These are phyloP conservation scores for Fraxinus velutina DNA, from an alignment of 305 asterid genomes.

Conservation along the genomic window DNA sequence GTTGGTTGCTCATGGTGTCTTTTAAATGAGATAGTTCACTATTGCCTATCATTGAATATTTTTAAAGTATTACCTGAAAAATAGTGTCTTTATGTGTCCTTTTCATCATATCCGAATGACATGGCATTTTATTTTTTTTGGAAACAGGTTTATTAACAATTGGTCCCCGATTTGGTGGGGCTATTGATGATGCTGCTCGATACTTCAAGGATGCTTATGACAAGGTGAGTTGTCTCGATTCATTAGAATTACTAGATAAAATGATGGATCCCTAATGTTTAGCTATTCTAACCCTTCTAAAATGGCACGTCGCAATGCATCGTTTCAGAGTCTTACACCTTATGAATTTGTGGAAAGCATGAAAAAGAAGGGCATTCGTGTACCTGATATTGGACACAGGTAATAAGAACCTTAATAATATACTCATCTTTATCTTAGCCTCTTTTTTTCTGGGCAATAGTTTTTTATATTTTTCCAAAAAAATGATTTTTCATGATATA, in stretches of 20 bases:
- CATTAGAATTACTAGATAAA: background rate
- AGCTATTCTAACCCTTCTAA: background rate
- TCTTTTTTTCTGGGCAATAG: background rate
- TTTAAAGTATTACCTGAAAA: slow-evolving; percentile 25
- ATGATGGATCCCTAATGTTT: background rate
- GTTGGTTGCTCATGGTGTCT: slow-evolving; percentile 27
- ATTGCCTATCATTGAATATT: background rate
- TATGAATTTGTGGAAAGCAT: slow-evolving; percentile 54
- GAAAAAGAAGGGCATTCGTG: slow-evolving; percentile 56
- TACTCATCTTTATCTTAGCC: background rate
- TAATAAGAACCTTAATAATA: slow-evolving; percentile 14
- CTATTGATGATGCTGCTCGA: slow-evolving; percentile 46
- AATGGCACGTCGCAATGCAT: background rate
- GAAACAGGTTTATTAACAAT: slow-evolving; percentile 44
- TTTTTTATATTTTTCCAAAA: background rate
- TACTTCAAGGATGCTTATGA: slow-evolving; percentile 99
- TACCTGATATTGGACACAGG: slow-evolving; percentile 58
- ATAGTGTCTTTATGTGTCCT: slow-evolving; percentile 45
- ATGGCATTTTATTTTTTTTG: background rate
- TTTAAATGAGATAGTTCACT: background rate
- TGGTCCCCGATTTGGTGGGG: slow-evolving; percentile 39
- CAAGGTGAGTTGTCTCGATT: slow-evolving; percentile 42
- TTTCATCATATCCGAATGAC: background rate
- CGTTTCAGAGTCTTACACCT: slow-evolving; percentile 39
- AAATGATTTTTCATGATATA: background rate